Base-by-base conservation (phyloP, 2,329 filamentous ascomycete species). In the Monosporascus sp. region DNA sequence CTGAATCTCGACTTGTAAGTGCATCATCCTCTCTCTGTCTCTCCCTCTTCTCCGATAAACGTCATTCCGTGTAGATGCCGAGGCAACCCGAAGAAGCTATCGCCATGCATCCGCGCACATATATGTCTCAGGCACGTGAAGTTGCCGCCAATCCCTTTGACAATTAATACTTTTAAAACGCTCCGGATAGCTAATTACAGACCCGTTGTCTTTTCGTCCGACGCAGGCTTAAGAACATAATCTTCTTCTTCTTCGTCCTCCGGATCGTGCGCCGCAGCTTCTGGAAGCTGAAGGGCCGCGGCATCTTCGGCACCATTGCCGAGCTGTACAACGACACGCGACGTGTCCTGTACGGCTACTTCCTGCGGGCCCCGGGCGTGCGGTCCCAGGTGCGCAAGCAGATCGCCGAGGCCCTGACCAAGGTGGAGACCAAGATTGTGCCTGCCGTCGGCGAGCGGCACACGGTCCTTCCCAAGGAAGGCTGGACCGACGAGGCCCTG, bases 161-260 rank as follows among this genome's bases (percentile, higher is more conserved):
- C 14, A 14, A 14, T 39, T 44, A 43, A 37, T 18, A n/a, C 38
- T 20, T 14, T 14, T 52, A 50, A 48, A 20, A 24, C 8, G 20
- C 3, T 9, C 48, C 35, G 17, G 35, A 52, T 44, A 49, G 35
- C 49, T 52, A 25, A 51, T 39, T 14, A 15, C 18, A 35, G 31
- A 41, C 43, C 35, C 35, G 37, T 35, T 18, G 8, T 52, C n/a
- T 24, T 27, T 24, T 4, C 27, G 37, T 8, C 18, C 17, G 38
- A 3, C 22, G 18, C 59, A 93, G 90, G 55, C 66, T 96, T 56
- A 89, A 90, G 51, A 96, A 97, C 68, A 77, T 97, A 55, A 77
- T 97, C 63, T 96, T 97, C 71, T 79, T 92, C 66, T 81, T 96
- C 62, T 97, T 97, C 74, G 70, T 97, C 55, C 76, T 96, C 47